phyloP scores from a whole-genome alignment of 2,329 filamentous ascomycete genomes.

The Cordyceps sp. region DNA sequence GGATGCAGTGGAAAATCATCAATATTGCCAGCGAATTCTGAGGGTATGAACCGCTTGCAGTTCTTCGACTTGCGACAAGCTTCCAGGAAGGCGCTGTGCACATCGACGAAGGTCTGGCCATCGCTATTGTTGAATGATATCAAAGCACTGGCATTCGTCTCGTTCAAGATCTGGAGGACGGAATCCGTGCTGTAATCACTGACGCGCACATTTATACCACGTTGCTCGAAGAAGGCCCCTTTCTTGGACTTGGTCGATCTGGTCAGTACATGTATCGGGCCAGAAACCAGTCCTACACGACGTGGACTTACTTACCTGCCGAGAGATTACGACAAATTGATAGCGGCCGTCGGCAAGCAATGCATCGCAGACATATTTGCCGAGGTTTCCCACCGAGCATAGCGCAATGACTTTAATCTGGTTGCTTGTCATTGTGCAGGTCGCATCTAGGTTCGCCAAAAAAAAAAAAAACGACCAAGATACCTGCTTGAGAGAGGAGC shows the following conservation, averaged over 20 bases:
- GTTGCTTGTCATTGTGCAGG: background rate
- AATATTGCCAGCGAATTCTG: constrained; percentile 1
- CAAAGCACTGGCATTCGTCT: background rate
- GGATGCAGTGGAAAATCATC: background rate
- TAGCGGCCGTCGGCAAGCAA: background rate
- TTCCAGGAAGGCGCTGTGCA: background rate
- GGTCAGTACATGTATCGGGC: no score
- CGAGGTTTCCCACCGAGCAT: constrained; percentile 1
- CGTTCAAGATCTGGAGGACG: background rate
- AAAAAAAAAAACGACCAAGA: no score
- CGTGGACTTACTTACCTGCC: background rate
- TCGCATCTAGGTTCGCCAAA: background rate
- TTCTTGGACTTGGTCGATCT: background rate
- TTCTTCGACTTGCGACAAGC: background rate
- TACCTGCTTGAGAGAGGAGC: no score
- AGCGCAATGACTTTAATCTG: background rate
- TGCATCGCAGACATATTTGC: background rate
- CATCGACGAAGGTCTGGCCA: background rate
- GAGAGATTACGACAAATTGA: constrained; percentile 1
- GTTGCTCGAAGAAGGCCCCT: background rate
- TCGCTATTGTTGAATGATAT: constrained; percentile 1
- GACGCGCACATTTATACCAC: background rate
- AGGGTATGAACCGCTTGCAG: constrained; percentile 1
- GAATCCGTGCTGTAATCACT: background rate
- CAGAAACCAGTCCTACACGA: no score